Percentiles rank a stretch among this genome's conserved stretches.
These are phyloP conservation scores for Penicillium lagena DNA, from an alignment of 495 filamentous ascomycete species.

Conservation along the genomic window DNA sequence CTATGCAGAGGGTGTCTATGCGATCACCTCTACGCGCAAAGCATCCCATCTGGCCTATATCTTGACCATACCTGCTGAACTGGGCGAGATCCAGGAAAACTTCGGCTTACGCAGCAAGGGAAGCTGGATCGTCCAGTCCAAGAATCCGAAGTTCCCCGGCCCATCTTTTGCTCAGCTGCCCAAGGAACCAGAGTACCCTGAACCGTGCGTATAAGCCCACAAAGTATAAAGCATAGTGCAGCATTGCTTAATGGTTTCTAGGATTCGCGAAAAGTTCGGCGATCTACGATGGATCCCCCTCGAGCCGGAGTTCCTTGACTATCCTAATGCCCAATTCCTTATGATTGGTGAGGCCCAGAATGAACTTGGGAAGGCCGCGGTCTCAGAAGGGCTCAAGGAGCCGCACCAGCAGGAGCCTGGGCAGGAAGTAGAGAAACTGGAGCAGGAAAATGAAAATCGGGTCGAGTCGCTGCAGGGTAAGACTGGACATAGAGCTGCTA, in stretches of 20 bases:
- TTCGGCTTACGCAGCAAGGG: conserved; percentile 68
- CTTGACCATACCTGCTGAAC: conserved; percentile 66
- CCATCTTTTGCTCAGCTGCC: conserved; percentile 59
- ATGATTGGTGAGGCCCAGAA: conserved; percentile 70
- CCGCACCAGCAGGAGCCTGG: conserved; percentile 55
- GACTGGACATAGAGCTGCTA: not conserved
- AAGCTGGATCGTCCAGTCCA: conserved; percentile 71
- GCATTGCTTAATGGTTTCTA: conserved; percentile 10
- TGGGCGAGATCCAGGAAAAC: conserved; percentile 68
- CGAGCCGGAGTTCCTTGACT: conserved; percentile 70
- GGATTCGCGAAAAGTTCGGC: conserved; percentile 66
- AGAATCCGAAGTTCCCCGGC: conserved; percentile 67
- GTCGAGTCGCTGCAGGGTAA: conserved; percentile 49
- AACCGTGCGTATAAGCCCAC: conserved; percentile 47
- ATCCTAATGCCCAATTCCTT: conserved; percentile 72
- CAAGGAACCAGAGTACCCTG: conserved; percentile 63
- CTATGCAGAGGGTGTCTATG: conserved; percentile 82
- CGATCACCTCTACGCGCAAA: conserved; percentile 64
- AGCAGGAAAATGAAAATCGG: conserved; percentile 56
- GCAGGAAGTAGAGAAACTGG: conserved; percentile 52
- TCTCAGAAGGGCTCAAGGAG: conserved; percentile 51
- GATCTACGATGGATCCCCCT: conserved; percentile 69
- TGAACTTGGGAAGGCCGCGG: conserved; percentile 52
- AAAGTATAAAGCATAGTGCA: too few relatives aligned
- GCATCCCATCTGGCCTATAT: conserved; percentile 77